Base-by-base conservation (phyloP, 352 stramenopile genomes). In the Phytophthora sojae region DNA sequence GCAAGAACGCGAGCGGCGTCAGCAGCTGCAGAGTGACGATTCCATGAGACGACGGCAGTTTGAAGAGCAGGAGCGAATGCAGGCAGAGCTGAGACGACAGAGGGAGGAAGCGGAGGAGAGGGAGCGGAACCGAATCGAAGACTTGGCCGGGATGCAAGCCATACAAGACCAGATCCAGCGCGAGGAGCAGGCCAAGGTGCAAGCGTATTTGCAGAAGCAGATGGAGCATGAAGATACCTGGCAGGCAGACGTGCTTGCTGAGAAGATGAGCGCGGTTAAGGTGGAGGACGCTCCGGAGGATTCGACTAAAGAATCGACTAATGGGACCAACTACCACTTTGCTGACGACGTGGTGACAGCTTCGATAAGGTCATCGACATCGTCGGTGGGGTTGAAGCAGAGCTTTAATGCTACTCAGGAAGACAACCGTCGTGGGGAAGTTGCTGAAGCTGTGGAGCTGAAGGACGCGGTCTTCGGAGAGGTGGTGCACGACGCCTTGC, bases 401-500 rank as follows among this genome's bases (percentile, higher is more conserved):
- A 64, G 47, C 6, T 58, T 66, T 63, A 9, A 30, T 35, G 58
- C n/a, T 11, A 53, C 50, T 39, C 57, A 42, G 11, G 35, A 55
- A 17, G 58, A 19, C 6, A 69, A 12, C 39, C 54, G 8, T 9
- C 37, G n/a, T 23, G 60, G 57, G 9, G 8, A 57, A 23, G n/a
- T 60, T 3, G 56, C 19, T 35, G 67, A 71, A 47, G 37, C 60
- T 54, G 65, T 64, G 30, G 61, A 59, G 37, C 11, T 72, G 25
- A 53, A 44, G 3, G 45, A 54, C 5, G 57, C 42, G 6, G 53
- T 49, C 1, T 32, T 73, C 5, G 64, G 63, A 17, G 53, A 73
- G 35, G 79, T 83, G 25, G 71, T 79, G 6, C 61, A 76, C 5
- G 69, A 86, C 39, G 79, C 74, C 2, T 69, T 86, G 8, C 79